Conservation (phyloP, 768 basidiomycete genomes). For the Suillus cothurnatus region DNA sequence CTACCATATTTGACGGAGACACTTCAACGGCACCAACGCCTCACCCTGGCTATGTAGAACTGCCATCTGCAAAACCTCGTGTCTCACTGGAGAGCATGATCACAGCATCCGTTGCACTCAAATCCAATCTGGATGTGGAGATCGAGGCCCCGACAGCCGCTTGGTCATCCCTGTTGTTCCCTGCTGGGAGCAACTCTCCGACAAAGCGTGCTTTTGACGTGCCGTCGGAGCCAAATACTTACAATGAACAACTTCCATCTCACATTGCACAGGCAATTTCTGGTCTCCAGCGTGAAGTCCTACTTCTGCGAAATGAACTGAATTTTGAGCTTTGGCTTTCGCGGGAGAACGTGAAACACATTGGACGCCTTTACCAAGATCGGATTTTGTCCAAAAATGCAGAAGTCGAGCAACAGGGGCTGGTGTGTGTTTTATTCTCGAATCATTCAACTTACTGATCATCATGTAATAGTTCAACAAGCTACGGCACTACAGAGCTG, state of each 20-base stretch:
- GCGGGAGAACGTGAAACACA: constrained; percentile 78
- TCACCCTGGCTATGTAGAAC: constrained; percentile 36
- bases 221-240: constrained; percentile 20
- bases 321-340: constrained; percentile 87
- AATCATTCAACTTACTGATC: constrained; percentile 12
- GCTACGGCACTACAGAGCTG: constrained; percentile 71
- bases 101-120: constrained; percentile 68
- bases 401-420: constrained; percentile 78
- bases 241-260: constrained; percentile 36
- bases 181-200: constrained; percentile 32
- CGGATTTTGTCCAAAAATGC: constrained; percentile 71
- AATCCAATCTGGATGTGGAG: constrained; percentile 68
- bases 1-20: constrained; percentile 23
- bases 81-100: constrained; percentile 80
- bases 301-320: constrained; percentile 77
- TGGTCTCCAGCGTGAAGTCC: constrained; percentile 71
- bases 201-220: constrained; percentile 20
- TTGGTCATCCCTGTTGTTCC: constrained; percentile 55
- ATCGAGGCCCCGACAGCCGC: constrained; percentile 51
- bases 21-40: constrained; percentile 28
- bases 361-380: constrained; percentile 78
- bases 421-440: constrained; percentile 49
- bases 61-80: constrained; percentile 33
- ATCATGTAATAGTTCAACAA: constrained; percentile 66
- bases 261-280: constrained; percentile 69